Conservation (phyloP, 352 stramenopile genomes). For the Globisporangium mamillatum region DNA sequence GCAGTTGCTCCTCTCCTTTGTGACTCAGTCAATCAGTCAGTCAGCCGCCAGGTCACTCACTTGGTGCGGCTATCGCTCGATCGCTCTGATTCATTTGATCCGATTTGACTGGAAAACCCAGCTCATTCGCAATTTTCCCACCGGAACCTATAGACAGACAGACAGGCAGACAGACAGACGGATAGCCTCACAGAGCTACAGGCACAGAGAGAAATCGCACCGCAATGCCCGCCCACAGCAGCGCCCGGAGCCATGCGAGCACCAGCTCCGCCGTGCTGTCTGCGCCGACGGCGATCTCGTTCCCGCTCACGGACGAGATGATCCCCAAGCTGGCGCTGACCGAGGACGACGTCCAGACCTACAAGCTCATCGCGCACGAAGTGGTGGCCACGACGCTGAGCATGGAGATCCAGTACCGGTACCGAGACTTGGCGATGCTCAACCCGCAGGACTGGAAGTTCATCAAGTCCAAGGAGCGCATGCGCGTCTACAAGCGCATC, state of each 20-base stretch:
- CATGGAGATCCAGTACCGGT: conserved; percentile 39
- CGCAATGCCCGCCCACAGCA: neutral
- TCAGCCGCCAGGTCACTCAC: neutral
- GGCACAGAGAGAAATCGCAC: neutral
- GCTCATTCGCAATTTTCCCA: neutral
- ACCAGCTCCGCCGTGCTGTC: neutral
- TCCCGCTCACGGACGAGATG: conserved; percentile 20
- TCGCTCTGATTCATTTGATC: neutral
- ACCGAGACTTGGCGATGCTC: conserved; percentile 17
- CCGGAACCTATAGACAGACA: neutral
- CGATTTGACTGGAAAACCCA: neutral
- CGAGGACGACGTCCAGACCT: conserved; percentile 29
- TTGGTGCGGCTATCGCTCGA: neutral
- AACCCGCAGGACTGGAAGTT: conserved; percentile 32
- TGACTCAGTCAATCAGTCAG: neutral
- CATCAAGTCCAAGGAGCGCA: conserved; percentile 29
- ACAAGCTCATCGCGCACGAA: conserved; percentile 28
- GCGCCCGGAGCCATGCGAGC: neutral
- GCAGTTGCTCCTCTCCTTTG: neutral
- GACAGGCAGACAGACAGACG: neutral
- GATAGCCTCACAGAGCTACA: neutral
- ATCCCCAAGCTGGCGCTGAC: conserved; percentile 29
- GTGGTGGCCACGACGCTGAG: conserved; percentile 42
- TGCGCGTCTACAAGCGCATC: conserved; percentile 38
- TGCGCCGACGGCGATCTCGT: conserved; percentile 11